Percentiles rank a stretch among this genome's conserved stretches.
phyloP scores from a whole-genome alignment of 2,329 filamentous ascomycete species.

The Tolypocladium cylindrosporum region DNA sequence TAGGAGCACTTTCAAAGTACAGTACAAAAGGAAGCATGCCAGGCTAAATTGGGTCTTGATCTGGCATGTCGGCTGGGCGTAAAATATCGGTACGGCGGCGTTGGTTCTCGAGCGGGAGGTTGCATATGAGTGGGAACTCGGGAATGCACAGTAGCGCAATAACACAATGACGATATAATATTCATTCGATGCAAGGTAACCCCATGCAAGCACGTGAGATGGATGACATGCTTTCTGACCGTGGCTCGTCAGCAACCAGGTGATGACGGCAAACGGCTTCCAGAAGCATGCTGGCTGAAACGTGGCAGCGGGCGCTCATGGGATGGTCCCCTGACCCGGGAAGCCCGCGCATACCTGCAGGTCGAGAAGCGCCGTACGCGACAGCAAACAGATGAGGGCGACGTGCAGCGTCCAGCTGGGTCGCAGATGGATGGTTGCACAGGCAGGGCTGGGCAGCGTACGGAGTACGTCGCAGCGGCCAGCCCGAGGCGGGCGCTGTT shows the following conservation, averaged over 20 bases:
- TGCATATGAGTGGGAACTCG: background rate
- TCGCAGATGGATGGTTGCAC: background rate
- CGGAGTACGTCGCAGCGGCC: background rate
- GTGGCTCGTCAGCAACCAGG: too few species aligned
- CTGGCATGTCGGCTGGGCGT: background rate
- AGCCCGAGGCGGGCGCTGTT: background rate
- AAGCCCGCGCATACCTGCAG: too few species aligned
- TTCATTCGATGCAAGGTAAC: background rate
- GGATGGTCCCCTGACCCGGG: background rate
- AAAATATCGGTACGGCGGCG: background rate
- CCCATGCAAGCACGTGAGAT: background rate
- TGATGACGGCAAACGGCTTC: background rate
- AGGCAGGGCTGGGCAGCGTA: background rate
- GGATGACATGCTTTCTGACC: background rate
- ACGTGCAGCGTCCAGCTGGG: background rate
- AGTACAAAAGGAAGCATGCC: background rate
- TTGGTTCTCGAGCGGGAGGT: background rate
- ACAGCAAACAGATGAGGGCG: background rate
- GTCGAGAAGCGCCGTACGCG: background rate
- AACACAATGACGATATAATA: background rate
- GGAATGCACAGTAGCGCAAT: background rate
- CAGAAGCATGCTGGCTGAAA: background rate
- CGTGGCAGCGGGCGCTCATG: background rate
- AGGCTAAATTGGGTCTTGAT: background rate
- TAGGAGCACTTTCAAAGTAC: slow-evolving; percentile 4